Conservation (phyloP, 495 filamentous ascomycete genomes). For the Hypoxylon lienhwacheense region DNA sequence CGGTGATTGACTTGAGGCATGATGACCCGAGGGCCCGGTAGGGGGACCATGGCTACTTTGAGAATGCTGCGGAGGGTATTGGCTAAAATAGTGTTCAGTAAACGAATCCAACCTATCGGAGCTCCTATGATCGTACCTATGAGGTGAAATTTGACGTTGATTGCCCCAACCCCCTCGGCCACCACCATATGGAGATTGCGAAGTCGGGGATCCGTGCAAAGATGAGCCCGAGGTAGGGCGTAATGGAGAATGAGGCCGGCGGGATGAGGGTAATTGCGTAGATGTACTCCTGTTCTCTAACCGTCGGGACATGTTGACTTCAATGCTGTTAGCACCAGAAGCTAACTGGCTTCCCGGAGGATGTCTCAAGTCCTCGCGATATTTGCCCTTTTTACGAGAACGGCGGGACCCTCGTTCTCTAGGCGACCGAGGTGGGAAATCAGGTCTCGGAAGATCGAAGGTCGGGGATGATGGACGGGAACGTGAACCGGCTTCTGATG, state of each 20-base stretch:
- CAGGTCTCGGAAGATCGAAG: conserved; percentile 36
- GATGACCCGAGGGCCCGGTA: conserved; percentile 54
- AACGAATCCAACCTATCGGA: conserved; percentile 17
- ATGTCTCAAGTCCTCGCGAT: conserved; percentile 39
- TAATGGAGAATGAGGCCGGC: conserved; percentile 55
- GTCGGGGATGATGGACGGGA: conserved; percentile 42
- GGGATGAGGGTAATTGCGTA: conserved; percentile 42
- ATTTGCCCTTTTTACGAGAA: conserved; percentile 39
- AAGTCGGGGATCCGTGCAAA: conserved; percentile 67
- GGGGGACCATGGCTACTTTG: conserved; percentile 58
- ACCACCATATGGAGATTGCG: conserved; percentile 66
- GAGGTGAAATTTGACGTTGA: conserved; percentile 59
- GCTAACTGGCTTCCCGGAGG: conserved; percentile 39
- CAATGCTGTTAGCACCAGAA: conserved; percentile 52
- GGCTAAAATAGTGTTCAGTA: conserved; percentile 45
- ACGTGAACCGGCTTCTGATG: conserved; percentile 42
- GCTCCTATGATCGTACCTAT: conserved; percentile 54
- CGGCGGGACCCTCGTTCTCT: conserved; percentile 36
- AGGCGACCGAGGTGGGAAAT: conserved; percentile 35
- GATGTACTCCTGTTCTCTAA: conserved; percentile 47
- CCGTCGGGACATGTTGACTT: conserved; percentile 49
- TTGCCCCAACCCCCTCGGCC: conserved; percentile 60
- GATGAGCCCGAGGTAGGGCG: conserved; percentile 61
- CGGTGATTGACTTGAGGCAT: conserved; percentile 53
- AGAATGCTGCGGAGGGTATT: conserved; percentile 60